Conservation (phyloP, 2,329 filamentous ascomycete species). For the Westerdykella sp. region DNA sequence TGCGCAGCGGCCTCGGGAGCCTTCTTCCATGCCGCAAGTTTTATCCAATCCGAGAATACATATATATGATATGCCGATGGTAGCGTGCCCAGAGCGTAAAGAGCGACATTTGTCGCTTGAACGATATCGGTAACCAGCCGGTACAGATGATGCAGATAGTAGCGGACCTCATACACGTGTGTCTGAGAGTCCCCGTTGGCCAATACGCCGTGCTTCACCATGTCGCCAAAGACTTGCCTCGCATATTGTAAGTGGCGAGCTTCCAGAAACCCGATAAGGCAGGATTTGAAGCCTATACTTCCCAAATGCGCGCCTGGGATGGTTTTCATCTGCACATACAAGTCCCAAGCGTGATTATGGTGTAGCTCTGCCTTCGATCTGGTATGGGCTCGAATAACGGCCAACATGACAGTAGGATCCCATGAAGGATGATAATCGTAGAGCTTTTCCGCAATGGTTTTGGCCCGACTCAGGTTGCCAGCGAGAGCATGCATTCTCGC, state of each 20-base stretch:
- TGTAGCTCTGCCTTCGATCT: conserved; percentile 39
- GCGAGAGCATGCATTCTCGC: conserved; percentile 56
- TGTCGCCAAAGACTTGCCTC: conserved; percentile 75
- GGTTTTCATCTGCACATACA: conserved; percentile 52
- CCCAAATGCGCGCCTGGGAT: conserved; percentile 43
- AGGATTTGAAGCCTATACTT: conserved; percentile 68
- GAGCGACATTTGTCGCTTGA: conserved; percentile 23
- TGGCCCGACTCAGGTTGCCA: conserved; percentile 55
- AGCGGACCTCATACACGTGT: conserved; percentile 16
- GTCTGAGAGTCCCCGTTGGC: conserved; percentile 37
- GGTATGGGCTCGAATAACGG: conserved; percentile 64
- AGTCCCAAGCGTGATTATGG: conserved; percentile 46
- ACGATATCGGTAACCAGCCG: conserved; percentile 24
- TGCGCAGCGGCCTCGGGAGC: conserved; percentile 58
- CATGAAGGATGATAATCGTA: conserved; percentile 42
- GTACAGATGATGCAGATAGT: conserved; percentile 23
- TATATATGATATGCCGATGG: conserved; percentile 61
- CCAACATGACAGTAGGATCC: conserved; percentile 55
- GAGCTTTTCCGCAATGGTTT: conserved; percentile 51
- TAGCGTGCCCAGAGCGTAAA: conserved; percentile 45
- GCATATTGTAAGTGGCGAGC: conserved; percentile 60
- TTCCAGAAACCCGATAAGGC: conserved; percentile 65
- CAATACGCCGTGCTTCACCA: conserved; percentile 59
- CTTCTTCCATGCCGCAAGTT: conserved; percentile 65
- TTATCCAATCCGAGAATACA: conserved; percentile 84